Conservation (phyloP, 1,284 basidiomycete genomes). For the Cutaneotrichosporon sp. region DNA sequence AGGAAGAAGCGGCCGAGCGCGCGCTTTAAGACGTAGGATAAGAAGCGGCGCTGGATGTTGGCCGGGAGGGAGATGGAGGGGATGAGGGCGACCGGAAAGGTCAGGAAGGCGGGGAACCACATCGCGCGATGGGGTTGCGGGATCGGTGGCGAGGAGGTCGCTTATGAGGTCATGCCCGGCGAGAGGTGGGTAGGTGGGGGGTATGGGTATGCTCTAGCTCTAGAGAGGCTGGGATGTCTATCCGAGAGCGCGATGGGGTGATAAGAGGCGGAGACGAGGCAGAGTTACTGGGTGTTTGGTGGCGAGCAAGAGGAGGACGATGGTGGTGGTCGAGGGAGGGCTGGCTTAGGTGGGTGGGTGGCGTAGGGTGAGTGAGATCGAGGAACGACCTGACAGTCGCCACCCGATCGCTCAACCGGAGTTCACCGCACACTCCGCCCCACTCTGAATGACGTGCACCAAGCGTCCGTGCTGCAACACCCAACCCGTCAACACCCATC, state of each 20-base stretch:
- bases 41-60: conserved; percentile 81
- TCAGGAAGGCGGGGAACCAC: conserved; percentile 45
- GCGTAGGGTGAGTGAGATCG: no score
- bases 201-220: background rate
- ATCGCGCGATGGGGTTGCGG: conserved; percentile 22
- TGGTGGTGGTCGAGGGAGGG: no score
- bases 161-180: conserved; percentile 1
- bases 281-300: no score
- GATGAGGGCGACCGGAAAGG: conserved; percentile 40
- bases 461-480: background rate
- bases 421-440: background rate
- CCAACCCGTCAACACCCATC: background rate
- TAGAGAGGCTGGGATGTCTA: background rate
- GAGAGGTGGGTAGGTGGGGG: background rate
- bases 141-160: background rate
- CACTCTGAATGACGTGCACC: background rate
- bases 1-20: conserved; percentile 81
- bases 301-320: no score
- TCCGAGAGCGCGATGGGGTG: no score
- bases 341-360: no score
- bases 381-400: background rate
- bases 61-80: conserved; percentile 66
- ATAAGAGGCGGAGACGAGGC: no score
- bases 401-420: background rate
- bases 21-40: conserved; percentile 83